Evolutionary conservation across 257 asterid genomes (phyloP), one percentile per base, ranked within the genome.

Genomic region (Rhazya stricta): DNA sequence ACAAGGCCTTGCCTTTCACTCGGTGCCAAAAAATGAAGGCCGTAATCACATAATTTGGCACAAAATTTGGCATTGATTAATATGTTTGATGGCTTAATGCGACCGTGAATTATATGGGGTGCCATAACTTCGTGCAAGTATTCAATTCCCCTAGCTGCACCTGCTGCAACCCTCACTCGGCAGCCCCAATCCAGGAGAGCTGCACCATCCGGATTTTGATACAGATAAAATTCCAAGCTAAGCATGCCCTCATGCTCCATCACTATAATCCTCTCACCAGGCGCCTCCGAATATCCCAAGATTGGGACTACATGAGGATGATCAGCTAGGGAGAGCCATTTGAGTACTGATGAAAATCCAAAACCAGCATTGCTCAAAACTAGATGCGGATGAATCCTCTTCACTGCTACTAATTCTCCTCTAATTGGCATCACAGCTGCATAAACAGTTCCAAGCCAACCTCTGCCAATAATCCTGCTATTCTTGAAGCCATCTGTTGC

Each of bases 401-500:
- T 93, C 3, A 86, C 89, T 6, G 96, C 98, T 39, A 88, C 89
- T 21, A 88, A 30, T 58, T 90, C 92, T 11, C 96, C 92, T 4
- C 69, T n/a, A n/a, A n/a, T 78, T 0, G 94, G 85, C 85, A 87
- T 82, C 77, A 87, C 89, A n/a, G 92, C 97, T n/a, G 87, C 90
- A 67, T 91, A 93, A 2, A 91, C 96, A 7, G 90, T 89, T 18
- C 97, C 97, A 0, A 90, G 74, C 73, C 94, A 74, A 56, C 97
- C 98, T 70, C 79, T 78, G 8, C 97, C 97, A 41, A 93, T 86
- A 81, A 91, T 80, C 53, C 98, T 57, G 37, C 92, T 89, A 65
- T 66, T 81, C 80, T 86, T 91, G 90, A 93, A 93, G 10, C 96
- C 92, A 43, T 93, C 98, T 0, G 98, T 93, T 68, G 98, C 96